Base-by-base conservation (phyloP, 2,329 filamentous ascomycete species). In the Hypoxylon sp. region DNA sequence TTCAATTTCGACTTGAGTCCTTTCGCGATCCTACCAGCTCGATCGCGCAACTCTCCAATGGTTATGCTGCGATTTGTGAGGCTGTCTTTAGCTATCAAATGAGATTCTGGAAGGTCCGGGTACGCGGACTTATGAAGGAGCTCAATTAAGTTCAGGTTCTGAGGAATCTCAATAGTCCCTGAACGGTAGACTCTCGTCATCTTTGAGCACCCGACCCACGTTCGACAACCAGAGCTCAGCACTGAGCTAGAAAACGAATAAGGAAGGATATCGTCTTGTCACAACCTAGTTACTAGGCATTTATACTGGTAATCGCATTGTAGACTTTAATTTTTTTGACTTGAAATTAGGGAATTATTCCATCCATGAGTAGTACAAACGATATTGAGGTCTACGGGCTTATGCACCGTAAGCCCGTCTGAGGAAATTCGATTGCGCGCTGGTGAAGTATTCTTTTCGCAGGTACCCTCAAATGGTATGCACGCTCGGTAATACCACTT, bases 31-130 rank as follows among this genome's bases (percentile, higher is more conserved):
- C 79, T 76, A 0, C 82, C 82, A 2, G 82, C 80, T 9, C 78
- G 78, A 29, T 78, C 77, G 9, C 82, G 78, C 4, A 84, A 76
- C 64, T 82, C 77, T n/a, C 80, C 81, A 19, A 84, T 75, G 0
- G 81, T 83, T 33, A 83, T 78, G 63, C 79, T 82, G n/a, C 83
- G 79, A 69, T 83, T 81, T 4, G 82, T 83, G 29, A 84, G 75
- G 55, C 75, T 82, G 68, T 84, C 83, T 31, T 78, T 77, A 2
- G 81, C 78, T 31, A 84, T 80, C 11, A 84, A 65, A 61, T 83
- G 82, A 0, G 82, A 83, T 29, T 81, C 79, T 10, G 80, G 80
- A 1, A 84, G 70, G 2, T 75, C 63, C 48, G 68, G 61, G 11
- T 72, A 74, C 1, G 78, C 74, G 5, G 79, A 80, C 10, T 75